phyloP scores from a whole-genome alignment of 2,329 filamentous ascomycete genomes.

The Mycosphaerella arachidis region DNA sequence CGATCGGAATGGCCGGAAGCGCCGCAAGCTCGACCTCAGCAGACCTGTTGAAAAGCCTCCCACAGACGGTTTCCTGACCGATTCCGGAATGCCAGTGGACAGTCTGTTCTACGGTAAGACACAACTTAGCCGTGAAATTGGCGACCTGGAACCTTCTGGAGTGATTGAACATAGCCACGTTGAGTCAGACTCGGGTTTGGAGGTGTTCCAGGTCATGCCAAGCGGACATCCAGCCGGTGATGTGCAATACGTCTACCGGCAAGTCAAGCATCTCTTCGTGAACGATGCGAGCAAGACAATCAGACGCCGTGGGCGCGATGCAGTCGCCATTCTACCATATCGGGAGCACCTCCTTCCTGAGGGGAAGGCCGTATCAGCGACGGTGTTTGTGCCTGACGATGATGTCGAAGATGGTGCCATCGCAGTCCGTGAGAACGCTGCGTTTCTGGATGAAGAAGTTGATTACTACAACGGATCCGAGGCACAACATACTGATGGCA shows the following conservation, averaged over 20 bases:
- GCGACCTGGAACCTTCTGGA: conserved; percentile 5
- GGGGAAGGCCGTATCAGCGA: conserved; percentile 28
- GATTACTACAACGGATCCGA: conserved; percentile 10
- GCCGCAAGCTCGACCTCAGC: conserved; percentile 31
- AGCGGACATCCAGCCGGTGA: conserved; percentile 16
- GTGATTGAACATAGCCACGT: background rate
- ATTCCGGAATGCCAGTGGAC: conserved; percentile 26
- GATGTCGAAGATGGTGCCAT: conserved; percentile 10
- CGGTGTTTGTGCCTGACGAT: conserved; percentile 23
- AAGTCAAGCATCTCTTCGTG: conserved; percentile 27
- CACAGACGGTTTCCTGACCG: conserved; percentile 18
- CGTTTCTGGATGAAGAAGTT: conserved; percentile 15
- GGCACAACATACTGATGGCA: conserved; percentile 15
- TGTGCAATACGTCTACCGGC: conserved; percentile 26
- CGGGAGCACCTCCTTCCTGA: conserved; percentile 13
- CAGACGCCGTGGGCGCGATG: conserved; percentile 19
- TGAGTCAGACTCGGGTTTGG: background rate
- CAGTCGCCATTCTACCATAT: conserved; percentile 32
- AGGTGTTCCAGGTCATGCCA: conserved; percentile 14
- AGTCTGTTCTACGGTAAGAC: conserved; percentile 34
- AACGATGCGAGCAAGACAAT: conserved; percentile 15
- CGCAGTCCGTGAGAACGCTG: conserved; percentile 28
- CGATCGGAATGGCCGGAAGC: conserved; percentile 31
- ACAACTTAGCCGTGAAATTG: conserved; percentile 23
- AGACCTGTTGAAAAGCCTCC: background rate